Percentiles rank a stretch among this genome's conserved stretches.
Conservation (phyloP, 768 basidiomycete genomes). For the Lyophyllum decastes region DNA sequence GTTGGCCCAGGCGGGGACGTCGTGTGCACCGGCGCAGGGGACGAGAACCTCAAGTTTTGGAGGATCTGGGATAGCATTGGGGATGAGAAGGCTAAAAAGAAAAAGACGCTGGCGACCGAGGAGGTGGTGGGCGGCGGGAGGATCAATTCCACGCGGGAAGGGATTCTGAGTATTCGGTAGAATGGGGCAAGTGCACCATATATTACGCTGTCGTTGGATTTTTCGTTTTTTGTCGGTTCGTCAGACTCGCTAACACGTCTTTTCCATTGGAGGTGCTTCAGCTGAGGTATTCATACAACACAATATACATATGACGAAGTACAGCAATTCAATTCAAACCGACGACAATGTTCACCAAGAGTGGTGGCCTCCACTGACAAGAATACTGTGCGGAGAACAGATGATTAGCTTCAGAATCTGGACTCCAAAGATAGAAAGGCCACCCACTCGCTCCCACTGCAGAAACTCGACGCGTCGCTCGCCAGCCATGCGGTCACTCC, state of each 20-base stretch:
- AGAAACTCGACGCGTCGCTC: constrained; percentile 75
- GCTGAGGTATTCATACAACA: not conserved
- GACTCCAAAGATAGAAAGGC: not conserved
- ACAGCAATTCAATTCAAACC: not conserved
- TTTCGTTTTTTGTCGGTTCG: not conserved
- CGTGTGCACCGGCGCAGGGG: constrained; percentile 89
- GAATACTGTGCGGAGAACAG: constrained; percentile 39
- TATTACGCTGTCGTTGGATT: not conserved
- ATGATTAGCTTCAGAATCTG: not conserved
- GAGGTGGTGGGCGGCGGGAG: constrained; percentile 39
- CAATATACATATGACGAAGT: not conserved
- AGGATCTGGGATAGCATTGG: constrained; percentile 71
- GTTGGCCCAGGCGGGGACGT: constrained; percentile 89
- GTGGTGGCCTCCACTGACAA: constrained; percentile 65
- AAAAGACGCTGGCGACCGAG: constrained; percentile 37
- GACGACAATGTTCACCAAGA: constrained; percentile 45
- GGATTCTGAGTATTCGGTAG: constrained; percentile 49
- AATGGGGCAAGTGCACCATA: not conserved
- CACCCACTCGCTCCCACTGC: constrained; percentile 82
- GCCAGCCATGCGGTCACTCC: constrained; percentile 75
- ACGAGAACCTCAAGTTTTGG: constrained; percentile 98
- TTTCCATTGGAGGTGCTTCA: not conserved
- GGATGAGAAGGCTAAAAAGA: constrained; percentile 49
- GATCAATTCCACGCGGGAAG: constrained; percentile 48
- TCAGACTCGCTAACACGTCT: not conserved